Evolutionary conservation across 768 basidiomycete genomes (phyloP).

Genomic region (Rhizopogon vulgaris): DNA sequence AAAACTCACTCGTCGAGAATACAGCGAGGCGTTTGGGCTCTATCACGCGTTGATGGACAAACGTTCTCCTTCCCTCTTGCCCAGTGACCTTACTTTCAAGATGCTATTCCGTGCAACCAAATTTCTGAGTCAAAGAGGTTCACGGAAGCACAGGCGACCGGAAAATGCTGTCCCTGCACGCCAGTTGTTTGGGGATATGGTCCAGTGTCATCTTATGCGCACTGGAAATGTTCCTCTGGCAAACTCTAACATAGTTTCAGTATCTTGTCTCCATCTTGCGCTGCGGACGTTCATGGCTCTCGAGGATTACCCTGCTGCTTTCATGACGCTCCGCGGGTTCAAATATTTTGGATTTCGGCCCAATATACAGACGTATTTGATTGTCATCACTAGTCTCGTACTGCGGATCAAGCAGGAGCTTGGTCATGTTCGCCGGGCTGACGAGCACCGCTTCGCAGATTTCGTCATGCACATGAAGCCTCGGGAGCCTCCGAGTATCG

Average conservation of each 20-base stretch:
- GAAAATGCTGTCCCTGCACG: conserved; percentile 30
- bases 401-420: conserved; percentile 21
- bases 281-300: conserved; percentile 39
- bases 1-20: conserved; percentile 27
- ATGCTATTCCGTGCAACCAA: conserved; percentile 32
- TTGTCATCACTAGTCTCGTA: conserved; percentile 35
- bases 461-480: conserved; percentile 17
- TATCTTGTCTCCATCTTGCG: conserved; percentile 33
- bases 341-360: conserved; percentile 22
- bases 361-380: conserved; percentile 33
- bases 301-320: conserved; percentile 44
- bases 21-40: conserved; percentile 34
- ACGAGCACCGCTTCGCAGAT: conserved; percentile 16
- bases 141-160: conserved; percentile 16
- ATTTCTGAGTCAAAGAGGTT: conserved; percentile 12
- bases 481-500: conserved; percentile 12
- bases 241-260: conserved; percentile 22
- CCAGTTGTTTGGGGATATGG: conserved; percentile 40
- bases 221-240: conserved; percentile 12
- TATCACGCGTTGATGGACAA: conserved; percentile 35
- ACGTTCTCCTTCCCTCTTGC: conserved; percentile 22
- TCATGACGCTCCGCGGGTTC: conserved; percentile 31
- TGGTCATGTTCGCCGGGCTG: background rate
- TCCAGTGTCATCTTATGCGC: conserved; percentile 25
- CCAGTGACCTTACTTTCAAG: conserved; percentile 42